Evolutionary conservation across 345 rosid species (phyloP), one percentile per base, ranked within the genome.

Genomic region (Salix exigua): DNA sequence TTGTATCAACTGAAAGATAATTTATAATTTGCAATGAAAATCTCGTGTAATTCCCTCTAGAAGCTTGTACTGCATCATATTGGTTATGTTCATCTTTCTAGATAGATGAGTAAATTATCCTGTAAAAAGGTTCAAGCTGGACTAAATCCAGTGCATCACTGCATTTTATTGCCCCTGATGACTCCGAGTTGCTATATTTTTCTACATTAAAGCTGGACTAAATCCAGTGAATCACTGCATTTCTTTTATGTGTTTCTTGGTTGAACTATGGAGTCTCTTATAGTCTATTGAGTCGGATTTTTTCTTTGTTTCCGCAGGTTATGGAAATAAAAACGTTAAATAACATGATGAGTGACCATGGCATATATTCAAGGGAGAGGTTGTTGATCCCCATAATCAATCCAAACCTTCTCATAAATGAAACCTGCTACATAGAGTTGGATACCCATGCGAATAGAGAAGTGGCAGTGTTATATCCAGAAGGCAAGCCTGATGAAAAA

Each of bases 331-430:
- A 88, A 81, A 81, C 91, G 8, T 73, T 95, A 64, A 95, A 95
- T 82, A 95, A 91, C 85, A 91, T 91, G 93, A 93, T 86, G 89
- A 93, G 97, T 48, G 97, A 95, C 80, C 97, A 91, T 38, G 97
- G 91, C 33, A 93, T 92, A 25, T 84, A 90, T 78, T 92, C 97
- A 6, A 89, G 96, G 84, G 94, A 93, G 82, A 90, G 97, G 76
- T 81, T 95, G 26, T 83, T 95, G 69, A 90, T 95, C 81, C 99
- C 99, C 0, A 72, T 93, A 80, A 87, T 86, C 85, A 88, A 88
- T 78, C 89, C 92, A 0, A 76, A 81, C 42, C 75, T 88, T 71
- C 97, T 95, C 37, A 72, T 87, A 58, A 79, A 87, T 63, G 68
- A 82, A n/a, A 89, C 88, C 0, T 95, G 97, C 88, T 93, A 95